Evolutionary conservation across 306 rosid species (phyloP).

Genomic region (Aeschynomene evenia): DNA sequence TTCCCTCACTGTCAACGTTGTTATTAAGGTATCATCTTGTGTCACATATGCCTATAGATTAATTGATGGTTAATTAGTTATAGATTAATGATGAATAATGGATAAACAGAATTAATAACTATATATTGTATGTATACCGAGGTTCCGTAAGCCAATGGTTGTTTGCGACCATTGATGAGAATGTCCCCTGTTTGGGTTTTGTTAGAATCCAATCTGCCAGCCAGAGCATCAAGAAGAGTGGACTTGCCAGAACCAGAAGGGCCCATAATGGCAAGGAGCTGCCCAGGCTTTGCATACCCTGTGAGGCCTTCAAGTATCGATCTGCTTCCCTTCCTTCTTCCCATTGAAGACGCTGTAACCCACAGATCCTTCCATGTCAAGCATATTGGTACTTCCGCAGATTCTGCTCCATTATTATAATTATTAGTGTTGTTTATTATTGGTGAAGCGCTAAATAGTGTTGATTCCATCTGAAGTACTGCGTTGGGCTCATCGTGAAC

Average conservation of each 20-base stretch:
- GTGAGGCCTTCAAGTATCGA: constrained; percentile 51
- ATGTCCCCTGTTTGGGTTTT: constrained; percentile 35
- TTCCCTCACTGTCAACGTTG: constrained; percentile 30
- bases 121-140: too few relatives aligned
- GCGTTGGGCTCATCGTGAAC: not conserved
- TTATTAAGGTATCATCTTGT: constrained; percentile 28
- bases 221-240: constrained; percentile 63
- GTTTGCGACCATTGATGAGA: constrained; percentile 33
- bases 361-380: constrained; percentile 61
- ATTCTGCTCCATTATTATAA: not conserved
- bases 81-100: too few relatives aligned
- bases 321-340: constrained; percentile 30
- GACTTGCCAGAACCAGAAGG: constrained; percentile 75
- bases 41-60: constrained; percentile 38
- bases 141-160: constrained; percentile 39
- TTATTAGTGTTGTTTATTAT: too few relatives aligned
- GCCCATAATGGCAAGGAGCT: constrained; percentile 51
- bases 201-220: constrained; percentile 42
- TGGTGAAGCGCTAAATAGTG: not conserved
- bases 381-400: constrained; percentile 15
- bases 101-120: too few relatives aligned
- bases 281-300: constrained; percentile 52
- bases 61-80: too few relatives aligned
- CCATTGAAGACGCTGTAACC: constrained; percentile 37
- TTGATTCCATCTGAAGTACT: not conserved